phyloP scores from a whole-genome alignment of 148 eudicot species.

The Cornus kousa region DNA sequence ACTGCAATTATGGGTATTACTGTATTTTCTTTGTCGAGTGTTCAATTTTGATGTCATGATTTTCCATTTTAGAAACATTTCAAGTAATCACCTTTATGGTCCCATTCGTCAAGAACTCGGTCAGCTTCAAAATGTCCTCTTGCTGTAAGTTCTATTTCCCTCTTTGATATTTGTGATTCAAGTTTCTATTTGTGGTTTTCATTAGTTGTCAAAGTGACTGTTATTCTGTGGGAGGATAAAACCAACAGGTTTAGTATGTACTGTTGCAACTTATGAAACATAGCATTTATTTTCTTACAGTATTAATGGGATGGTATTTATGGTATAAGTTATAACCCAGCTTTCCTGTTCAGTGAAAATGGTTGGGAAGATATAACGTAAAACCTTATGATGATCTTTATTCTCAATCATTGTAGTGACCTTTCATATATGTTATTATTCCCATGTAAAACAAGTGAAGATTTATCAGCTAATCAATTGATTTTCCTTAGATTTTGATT shows the following conservation, averaged over 20 bases:
- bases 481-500: no score
- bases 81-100: conserved; percentile 74
- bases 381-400: not conserved
- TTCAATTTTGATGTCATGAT: conserved; percentile 1
- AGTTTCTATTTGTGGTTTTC: not conserved
- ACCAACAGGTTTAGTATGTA: no score
- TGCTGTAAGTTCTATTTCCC: conserved; percentile 57
- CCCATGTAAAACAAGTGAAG: no score
- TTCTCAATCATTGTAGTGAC: no score
- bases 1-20: not conserved
- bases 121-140: conserved; percentile 75
- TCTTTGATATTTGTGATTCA: not conserved
- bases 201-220: no score
- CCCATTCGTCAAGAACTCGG: conserved; percentile 77
- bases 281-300: not conserved
- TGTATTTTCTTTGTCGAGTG: not conserved
- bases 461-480: no score
- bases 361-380: not conserved
- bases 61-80: conserved; percentile 64
- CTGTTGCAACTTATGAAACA: no score
- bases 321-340: no score
- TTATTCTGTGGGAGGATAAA: no score
- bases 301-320: not conserved
- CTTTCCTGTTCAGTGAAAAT: not conserved
- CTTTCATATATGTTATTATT: no score